Percentiles rank a stretch among this genome's conserved stretches.
Evolutionary conservation across 83 land plant species (phyloP).

Genomic region (Thuja plicata): DNA sequence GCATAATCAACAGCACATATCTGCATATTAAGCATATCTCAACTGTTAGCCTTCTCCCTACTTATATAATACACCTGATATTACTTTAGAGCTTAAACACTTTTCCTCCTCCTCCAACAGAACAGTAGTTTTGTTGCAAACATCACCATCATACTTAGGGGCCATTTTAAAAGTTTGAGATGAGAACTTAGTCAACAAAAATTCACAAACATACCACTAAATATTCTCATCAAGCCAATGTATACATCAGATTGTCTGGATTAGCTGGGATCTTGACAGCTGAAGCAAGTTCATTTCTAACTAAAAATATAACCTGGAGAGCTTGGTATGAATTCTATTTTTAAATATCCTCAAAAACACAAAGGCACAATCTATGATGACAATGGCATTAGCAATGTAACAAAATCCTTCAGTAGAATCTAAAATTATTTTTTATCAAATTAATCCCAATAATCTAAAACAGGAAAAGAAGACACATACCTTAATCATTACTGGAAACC

Average conservation of each 20-base stretch:
- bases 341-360: background rate
- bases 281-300: background rate
- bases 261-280: background rate
- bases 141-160: background rate
- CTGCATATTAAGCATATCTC: background rate
- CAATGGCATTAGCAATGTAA: background rate
- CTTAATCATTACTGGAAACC: slow-evolving; percentile 97
- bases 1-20: background rate
- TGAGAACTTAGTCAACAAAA: background rate
- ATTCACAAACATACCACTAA: background rate
- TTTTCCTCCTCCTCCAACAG: background rate
- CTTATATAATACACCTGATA: background rate
- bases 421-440: background rate
- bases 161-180: background rate
- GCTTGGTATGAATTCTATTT: background rate
- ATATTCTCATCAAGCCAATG: background rate
- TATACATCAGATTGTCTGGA: background rate
- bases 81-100: background rate
- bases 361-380: slow-evolving; percentile 1
- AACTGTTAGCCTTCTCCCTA: background rate
- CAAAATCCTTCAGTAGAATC: background rate
- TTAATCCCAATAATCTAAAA: background rate
- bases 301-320: background rate
- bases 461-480: slow-evolving; percentile 30
- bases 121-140: background rate